Base-by-base conservation (phyloP, 768 basidiomycete genomes). In the Hygrophorus russula region DNA sequence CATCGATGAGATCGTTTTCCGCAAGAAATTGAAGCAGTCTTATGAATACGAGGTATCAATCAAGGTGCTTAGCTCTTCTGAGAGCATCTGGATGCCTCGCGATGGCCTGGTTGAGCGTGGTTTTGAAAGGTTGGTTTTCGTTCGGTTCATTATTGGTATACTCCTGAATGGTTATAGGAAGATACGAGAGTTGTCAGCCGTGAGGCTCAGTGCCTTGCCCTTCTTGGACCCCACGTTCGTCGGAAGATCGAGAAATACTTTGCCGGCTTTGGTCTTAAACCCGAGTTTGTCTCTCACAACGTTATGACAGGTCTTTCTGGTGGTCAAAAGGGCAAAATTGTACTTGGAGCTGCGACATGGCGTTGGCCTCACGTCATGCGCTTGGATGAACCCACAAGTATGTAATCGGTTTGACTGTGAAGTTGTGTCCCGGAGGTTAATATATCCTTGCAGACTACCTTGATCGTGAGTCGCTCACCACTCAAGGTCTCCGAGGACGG, bases 1-100 rank as follows among this genome's bases (percentile, higher is more conserved):
- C 58, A 97, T 97, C 55, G 93, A 97, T 42, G 93, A 97, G 75
- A 82, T 97, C 57, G 57, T 78, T 52, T 51, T 72, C 45, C 83
- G 93, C 62, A 96, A 94, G 84, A 97, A 97, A 74, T 77, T 96
- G 68, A 97, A 97, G 80, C 93, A 97, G 71, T 93, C 90, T n/a
- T 97, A 96, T 68, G 93, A 97, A 73, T 97, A 97, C 59, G 93
- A 96, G 68, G 81, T 93, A 15, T 89, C 92, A 47, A 86, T 97
- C 81, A 96, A 96, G 76, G 79, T 70, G 45, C 71, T 97, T 56
- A 85, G 81, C 49, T 97, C 96, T 42, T 92, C 93, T 19, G 94
- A 98, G 80, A 97, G 97, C 79, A 76, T 94, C 65, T 97, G 93
- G 93, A 50, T 97, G 47, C 76, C 93, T 30, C 90, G 93, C 73